A percentile compares a stretch with the other conserved stretches of the same genome.
Evolutionary conservation across 2,329 filamentous ascomycete species (phyloP).

Genomic region (Lomentospora prolificans): DNA sequence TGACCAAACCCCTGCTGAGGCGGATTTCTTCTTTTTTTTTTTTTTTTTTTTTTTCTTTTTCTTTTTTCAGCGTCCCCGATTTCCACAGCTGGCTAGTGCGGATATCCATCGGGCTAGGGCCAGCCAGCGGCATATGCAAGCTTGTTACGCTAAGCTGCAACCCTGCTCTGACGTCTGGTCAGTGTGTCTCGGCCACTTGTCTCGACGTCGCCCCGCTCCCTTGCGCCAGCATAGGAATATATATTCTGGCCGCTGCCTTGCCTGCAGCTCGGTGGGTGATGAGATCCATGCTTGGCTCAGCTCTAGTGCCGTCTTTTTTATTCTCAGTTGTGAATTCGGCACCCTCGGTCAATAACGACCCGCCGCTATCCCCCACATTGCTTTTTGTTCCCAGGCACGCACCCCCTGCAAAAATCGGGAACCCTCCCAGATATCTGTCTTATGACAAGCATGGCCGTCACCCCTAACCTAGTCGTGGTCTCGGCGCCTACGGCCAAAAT

Average conservation of each 20-base stretch:
- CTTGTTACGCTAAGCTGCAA: background rate
- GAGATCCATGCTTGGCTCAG: no score
- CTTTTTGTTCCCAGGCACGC: no score
- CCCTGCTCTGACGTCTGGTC: background rate
- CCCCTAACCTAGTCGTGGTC: slow-evolving; percentile 14
- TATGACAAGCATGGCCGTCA: background rate
- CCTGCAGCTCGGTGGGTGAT: no score
- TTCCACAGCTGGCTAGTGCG: background rate
- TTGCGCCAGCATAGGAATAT: no score
- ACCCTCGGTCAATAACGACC: no score
- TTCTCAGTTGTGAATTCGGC: no score
- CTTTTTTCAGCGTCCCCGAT: background rate
- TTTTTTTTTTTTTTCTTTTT: no score
- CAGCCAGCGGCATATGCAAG: background rate
- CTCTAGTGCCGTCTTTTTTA: no score
- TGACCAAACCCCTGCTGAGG: background rate
- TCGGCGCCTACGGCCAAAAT: slow-evolving; percentile 25
- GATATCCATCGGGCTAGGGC: background rate
- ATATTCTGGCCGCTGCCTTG: no score
- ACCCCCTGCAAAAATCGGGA: background rate
- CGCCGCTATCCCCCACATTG: no score
- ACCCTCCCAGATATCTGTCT: background rate
- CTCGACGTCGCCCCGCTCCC: background rate
- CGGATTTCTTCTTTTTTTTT: no score
- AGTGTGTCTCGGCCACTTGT: background rate